A percentile compares a stretch with the other conserved stretches of the same genome.
phyloP scores from a whole-genome alignment of 2,329 filamentous ascomycete genomes.

The Stachybotrys echinatus region DNA sequence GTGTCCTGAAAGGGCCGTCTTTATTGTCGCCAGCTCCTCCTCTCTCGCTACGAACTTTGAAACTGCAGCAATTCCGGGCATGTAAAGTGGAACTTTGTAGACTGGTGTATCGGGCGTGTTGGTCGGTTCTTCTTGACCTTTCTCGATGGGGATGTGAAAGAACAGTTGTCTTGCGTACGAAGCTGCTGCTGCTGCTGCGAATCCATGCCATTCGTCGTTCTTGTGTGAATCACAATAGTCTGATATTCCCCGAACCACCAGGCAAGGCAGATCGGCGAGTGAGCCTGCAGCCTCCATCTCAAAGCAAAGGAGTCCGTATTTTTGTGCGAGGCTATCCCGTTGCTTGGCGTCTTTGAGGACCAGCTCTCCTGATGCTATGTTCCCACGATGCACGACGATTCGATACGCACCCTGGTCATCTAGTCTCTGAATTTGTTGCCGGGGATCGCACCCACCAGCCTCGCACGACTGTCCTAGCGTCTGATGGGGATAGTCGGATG shows the following conservation, averaged over 20 bases:
- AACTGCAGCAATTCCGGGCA: conserved; percentile 2
- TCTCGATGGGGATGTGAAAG: no score
- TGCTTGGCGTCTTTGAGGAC: background rate
- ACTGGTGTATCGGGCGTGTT: no score
- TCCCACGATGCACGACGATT: background rate
- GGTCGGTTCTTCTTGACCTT: no score
- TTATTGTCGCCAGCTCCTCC: conserved; percentile 11
- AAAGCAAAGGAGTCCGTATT: background rate
- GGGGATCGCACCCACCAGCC: conserved; percentile 4
- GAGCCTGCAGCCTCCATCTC: background rate
- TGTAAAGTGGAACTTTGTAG: conserved; percentile 6
- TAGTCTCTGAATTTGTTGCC: background rate
- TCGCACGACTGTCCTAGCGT: conserved; percentile 4
- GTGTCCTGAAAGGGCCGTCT: conserved; percentile 7
- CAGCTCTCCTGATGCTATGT: background rate
- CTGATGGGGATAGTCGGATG: conserved; percentile 4
- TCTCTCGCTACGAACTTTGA: conserved; percentile 11
- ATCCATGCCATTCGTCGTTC: background rate
- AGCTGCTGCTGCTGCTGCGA: background rate
- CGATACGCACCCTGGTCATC: background rate
- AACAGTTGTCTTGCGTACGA: background rate
- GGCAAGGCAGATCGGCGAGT: background rate
- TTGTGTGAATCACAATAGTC: conserved; percentile 1
- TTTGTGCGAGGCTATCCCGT: background rate
- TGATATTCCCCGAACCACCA: background rate